Evolutionary conservation across 805 yeast species (phyloP).

Genomic region (Pichia phayaonensis): DNA sequence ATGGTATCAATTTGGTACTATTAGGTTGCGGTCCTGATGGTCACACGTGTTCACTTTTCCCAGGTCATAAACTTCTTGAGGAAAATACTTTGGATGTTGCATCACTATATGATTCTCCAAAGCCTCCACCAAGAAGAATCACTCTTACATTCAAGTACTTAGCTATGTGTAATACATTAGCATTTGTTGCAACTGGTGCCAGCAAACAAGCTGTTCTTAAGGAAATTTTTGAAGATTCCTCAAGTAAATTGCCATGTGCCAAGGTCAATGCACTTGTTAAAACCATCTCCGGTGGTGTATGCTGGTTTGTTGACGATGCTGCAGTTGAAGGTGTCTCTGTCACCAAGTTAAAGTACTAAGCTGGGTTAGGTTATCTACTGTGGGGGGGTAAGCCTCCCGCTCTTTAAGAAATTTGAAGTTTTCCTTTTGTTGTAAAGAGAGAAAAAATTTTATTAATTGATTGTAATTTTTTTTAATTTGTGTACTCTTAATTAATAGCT

Average conservation of each 20-base stretch:
- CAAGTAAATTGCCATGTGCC: conserved; percentile 55
- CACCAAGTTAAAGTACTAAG: conserved; percentile 1
- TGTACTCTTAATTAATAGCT: background rate
- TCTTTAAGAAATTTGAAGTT: background rate
- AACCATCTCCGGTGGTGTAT: conserved; percentile 36
- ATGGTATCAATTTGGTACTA: conserved; percentile 53
- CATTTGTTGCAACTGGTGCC: conserved; percentile 86
- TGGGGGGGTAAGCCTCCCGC: background rate
- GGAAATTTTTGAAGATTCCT: conserved; percentile 52
- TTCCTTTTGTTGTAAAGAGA: background rate
- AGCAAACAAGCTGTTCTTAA: conserved; percentile 69
- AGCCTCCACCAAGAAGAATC: conserved; percentile 90
- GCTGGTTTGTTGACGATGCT: conserved; percentile 80
- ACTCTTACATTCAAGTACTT: conserved; percentile 80
- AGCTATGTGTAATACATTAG: conserved; percentile 43
- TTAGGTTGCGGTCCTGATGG: conserved; percentile 96
- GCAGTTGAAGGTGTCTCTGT: conserved; percentile 58
- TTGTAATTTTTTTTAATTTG: background rate
- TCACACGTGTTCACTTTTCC: conserved; percentile 89
- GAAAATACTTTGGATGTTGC: conserved; percentile 51
- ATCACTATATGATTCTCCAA: conserved; percentile 74
- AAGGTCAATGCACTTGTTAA: conserved; percentile 54
- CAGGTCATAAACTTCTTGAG: conserved; percentile 62
- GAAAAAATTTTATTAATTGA: background rate
- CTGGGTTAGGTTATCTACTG: background rate